Evolutionary conservation across 2,329 filamentous ascomycete species (phyloP).

Genomic region (Fusarium sp.): DNA sequence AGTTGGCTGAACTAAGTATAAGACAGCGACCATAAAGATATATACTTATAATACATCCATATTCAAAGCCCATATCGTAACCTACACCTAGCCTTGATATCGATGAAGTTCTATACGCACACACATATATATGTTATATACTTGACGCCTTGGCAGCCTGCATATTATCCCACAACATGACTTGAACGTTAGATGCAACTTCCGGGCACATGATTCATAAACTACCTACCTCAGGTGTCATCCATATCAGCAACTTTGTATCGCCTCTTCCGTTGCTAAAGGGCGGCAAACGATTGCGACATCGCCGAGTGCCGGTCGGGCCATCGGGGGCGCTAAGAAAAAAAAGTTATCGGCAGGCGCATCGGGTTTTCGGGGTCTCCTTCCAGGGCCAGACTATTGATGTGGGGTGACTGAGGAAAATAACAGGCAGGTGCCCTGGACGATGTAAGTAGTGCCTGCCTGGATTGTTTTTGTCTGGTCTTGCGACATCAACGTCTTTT

Average conservation of each 20-base stretch:
- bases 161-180: no score
- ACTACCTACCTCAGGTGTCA: no score
- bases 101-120: no score
- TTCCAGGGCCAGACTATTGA: conserved; percentile 22
- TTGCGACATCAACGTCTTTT: conserved; percentile 46
- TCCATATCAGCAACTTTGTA: neutral
- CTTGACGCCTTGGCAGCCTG: no score
- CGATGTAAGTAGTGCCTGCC: rapidly evolving
- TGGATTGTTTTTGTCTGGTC: conserved; percentile 24
- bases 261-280: conserved; percentile 13
- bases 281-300: conserved; percentile 37
- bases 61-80: no score
- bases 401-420: conserved; percentile 32
- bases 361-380: conserved; percentile 45
- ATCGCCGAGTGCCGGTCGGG: conserved; percentile 43
- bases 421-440: neutral
- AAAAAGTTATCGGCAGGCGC: conserved; percentile 17
- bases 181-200: no score
- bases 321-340: conserved; percentile 39
- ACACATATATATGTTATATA: no score
- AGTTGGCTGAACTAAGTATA: no score
- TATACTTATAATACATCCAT: no score
- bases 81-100: no score
- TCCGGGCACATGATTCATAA: no score
- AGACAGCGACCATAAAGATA: no score